Conservation (phyloP, 176 grass and related monocot species). For the Carex pumila region DNA sequence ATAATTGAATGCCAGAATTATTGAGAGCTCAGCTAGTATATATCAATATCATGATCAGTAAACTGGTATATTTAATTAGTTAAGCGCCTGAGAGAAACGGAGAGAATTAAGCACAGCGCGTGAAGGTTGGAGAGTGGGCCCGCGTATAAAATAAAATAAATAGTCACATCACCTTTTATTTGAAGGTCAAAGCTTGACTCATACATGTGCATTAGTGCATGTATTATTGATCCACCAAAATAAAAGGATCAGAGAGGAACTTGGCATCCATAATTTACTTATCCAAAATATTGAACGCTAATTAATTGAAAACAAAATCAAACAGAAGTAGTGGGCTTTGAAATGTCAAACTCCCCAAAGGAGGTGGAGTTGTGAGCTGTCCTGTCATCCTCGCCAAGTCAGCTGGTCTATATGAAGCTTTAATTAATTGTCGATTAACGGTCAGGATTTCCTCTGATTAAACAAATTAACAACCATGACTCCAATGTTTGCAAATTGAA, state of each 20-base stretch:
- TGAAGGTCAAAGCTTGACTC: not conserved
- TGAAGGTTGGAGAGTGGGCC: not conserved
- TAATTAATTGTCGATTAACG: not conserved
- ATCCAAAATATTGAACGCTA: not conserved
- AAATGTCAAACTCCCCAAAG: not conserved
- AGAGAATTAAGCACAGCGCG: not conserved
- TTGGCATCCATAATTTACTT: not conserved
- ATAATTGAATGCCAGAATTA: constrained; percentile 8
- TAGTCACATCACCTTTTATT: constrained; percentile 13
- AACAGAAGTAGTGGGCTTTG: not conserved
- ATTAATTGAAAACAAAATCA: not conserved
- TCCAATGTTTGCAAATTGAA: too few species aligned
- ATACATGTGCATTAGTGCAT: constrained; percentile 2
- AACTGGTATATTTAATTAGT: not conserved
- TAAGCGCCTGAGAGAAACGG: not conserved
- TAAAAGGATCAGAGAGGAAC: not conserved
- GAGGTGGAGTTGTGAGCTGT: not conserved
- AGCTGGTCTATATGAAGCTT: not conserved
- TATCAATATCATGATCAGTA: not conserved
- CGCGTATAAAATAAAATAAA: not conserved
- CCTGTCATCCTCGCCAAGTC: not conserved
- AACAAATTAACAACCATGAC: too few species aligned
- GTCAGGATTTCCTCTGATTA: too few species aligned
- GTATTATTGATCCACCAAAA: not conserved
- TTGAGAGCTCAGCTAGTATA: not conserved